Conservation (phyloP, 108 stramenopile genomes). For the Nitzschia sp. region DNA sequence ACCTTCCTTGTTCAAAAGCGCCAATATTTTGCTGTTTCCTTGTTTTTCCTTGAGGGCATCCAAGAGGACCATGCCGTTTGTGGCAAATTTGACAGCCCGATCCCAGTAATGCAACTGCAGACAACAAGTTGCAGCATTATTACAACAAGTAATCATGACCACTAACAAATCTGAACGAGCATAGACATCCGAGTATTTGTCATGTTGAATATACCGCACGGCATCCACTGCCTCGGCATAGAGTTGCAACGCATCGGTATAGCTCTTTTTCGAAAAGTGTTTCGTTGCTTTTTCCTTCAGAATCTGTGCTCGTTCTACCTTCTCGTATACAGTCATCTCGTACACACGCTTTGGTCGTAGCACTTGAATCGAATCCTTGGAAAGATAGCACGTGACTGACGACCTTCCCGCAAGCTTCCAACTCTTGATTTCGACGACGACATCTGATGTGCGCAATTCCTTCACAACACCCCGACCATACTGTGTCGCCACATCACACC, state of each 20-base stretch:
- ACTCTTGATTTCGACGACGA: constrained; percentile 53
- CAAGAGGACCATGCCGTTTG: constrained; percentile 65
- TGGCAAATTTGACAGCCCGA: constrained; percentile 48
- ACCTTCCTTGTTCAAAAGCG: constrained; percentile 52
- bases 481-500: constrained; percentile 61
- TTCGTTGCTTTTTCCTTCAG: constrained; percentile 52
- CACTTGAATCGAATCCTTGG: constrained; percentile 40
- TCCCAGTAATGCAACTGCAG: constrained; percentile 52
- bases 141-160: constrained; percentile 76
- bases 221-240: constrained; percentile 70
- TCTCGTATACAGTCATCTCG: constrained; percentile 72
- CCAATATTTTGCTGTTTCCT: constrained; percentile 57
- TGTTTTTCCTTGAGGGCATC: constrained; percentile 65
- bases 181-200: constrained; percentile 57
- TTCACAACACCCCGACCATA: constrained; percentile 64
- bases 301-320: constrained; percentile 50
- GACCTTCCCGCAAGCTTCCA: constrained; percentile 69
- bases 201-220: constrained; percentile 77
- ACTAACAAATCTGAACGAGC: constrained; percentile 67
- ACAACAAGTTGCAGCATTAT: constrained; percentile 83
- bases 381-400: constrained; percentile 59
- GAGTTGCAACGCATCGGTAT: constrained; percentile 44
- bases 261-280: constrained; percentile 52
- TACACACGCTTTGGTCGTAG: constrained; percentile 48
- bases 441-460: constrained; percentile 2